A percentile compares a stretch with the other conserved stretches of the same genome.
These are phyloP conservation scores for Salix arbutifolia DNA, from an alignment of 345 rosid species.

Conservation along the genomic window DNA sequence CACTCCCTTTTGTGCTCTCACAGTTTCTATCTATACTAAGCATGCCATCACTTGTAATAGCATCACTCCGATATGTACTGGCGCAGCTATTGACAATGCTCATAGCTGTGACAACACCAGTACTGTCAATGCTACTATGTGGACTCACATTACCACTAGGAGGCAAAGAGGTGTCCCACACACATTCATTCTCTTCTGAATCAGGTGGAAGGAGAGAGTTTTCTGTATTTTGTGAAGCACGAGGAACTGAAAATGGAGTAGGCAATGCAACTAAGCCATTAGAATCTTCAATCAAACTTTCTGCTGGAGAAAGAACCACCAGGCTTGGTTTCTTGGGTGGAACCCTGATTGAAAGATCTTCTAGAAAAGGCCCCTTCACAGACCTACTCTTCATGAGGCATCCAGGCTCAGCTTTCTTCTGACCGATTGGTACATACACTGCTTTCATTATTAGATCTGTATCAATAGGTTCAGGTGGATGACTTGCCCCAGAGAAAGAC, in stretches of 20 bases:
- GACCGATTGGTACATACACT: conserved; percentile 60
- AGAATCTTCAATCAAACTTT: conserved; percentile 66
- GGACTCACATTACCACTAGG: conserved; percentile 92
- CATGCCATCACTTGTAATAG: conserved; percentile 69
- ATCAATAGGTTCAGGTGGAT: conserved; percentile 90
- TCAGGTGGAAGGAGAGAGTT: conserved; percentile 51
- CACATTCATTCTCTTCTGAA: conserved; percentile 84
- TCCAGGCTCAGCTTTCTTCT: conserved; percentile 56
- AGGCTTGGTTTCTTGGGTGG: conserved; percentile 57
- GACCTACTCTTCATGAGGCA: conserved; percentile 66
- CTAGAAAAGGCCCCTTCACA: conserved; percentile 67
- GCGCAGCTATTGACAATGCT: conserved; percentile 68
- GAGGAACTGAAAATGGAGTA: conserved; percentile 54
- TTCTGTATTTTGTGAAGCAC: conserved; percentile 65
- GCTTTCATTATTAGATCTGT: conserved; percentile 63
- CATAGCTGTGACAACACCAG: conserved; percentile 68
- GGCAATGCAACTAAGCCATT: conserved; percentile 35
- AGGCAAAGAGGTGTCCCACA: conserved; percentile 96
- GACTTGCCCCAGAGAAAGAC: conserved; percentile 89
- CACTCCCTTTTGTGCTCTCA: conserved; percentile 62
- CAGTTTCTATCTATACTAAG: conserved; percentile 60
- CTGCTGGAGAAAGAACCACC: conserved; percentile 53
- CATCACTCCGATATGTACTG: conserved; percentile 47
- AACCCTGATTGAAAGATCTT: conserved; percentile 63
- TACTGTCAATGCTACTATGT: conserved; percentile 73